Base-by-base conservation (phyloP, 345 rosid genomes). In the Sisymbrium irio region DNA sequence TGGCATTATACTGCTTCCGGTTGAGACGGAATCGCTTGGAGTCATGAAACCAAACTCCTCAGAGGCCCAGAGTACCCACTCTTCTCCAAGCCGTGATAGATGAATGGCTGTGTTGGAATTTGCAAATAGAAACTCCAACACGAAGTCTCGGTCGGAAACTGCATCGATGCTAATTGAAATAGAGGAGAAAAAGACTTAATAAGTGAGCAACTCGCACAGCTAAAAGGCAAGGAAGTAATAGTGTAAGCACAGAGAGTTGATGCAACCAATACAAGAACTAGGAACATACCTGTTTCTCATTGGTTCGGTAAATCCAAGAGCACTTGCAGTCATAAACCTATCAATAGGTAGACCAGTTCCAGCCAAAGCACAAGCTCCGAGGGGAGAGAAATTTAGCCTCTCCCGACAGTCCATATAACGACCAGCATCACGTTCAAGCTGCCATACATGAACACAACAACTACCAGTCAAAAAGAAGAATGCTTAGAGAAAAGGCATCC, bases 1-100 rank as follows among this genome's bases (percentile, higher is more conserved):
- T 59, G 99, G 98, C 99, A 95, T 95, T 80, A 95, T 95, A 78
- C 98, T 95, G 54, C 99, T 92, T 75, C 99, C 97, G 1, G 98
- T 88, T 35, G 98, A 95, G 61, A 92, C 96, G 5, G 92, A 78
- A 78, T 95, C 98, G 45, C 96, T 95, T 51, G 96, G 97, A 6
- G 82, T 90, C 70, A 95, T 76, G 71, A 90, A 95, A 56, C 96
- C 98, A 63, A 92, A 95, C 81, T 92, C 99, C 78, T 92, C 99
- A 0, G 98, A 90, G 9, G 99, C 99, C 99, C 98, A 95, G 39
- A 95, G 77, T 68, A 95, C 99, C 96, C 97, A 95, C 39, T 95
- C 98, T 78, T 95, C 99, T 61, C 99, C 99, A 55, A 95, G 85
- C 15, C 98, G 92, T 35, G 98, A 95, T 30, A 95, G 90, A 82